phyloP scores from a whole-genome alignment of 108 stramenopile genomes.

The Epipyxis sp. region DNA sequence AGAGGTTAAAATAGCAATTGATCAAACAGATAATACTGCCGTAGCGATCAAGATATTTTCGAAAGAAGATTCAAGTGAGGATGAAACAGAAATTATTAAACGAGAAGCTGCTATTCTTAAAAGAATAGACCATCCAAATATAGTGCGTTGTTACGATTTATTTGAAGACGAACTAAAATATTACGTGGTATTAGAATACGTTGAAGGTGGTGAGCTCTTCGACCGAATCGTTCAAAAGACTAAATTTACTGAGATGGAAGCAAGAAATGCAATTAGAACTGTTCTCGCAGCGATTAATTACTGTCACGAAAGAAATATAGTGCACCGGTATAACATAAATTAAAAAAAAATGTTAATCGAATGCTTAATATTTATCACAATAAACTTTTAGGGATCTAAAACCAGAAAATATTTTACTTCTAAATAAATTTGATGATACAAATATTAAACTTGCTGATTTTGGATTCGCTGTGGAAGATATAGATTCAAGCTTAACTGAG shows the following conservation, averaged over 20 bases:
- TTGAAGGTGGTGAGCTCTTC: slow-evolving; percentile 43
- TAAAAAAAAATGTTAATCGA: background rate
- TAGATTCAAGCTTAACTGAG: too few species aligned
- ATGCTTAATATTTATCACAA: too few species aligned
- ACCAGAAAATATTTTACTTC: slow-evolving; percentile 45
- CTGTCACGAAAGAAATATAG: background rate
- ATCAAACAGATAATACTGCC: too few species aligned
- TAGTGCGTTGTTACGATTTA: background rate
- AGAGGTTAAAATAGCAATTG: too few species aligned
- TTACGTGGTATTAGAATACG: slow-evolving; percentile 40
- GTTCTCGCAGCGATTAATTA: background rate
- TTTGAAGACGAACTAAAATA: slow-evolving; percentile 29
- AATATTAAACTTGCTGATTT: slow-evolving; percentile 41
- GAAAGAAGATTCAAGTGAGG: too few species aligned
- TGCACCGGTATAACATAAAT: slow-evolving; percentile 34
- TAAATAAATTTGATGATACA: background rate
- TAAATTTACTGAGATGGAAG: background rate
- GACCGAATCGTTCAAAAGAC: slow-evolving; percentile 45
- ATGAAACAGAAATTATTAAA: too few species aligned
- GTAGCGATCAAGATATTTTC: too few species aligned
- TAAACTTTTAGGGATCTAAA: slow-evolving; percentile 46
- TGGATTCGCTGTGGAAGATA: slow-evolving; percentile 30
- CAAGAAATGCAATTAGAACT: background rate
- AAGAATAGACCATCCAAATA: slow-evolving; percentile 14
- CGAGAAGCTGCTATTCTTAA: background rate